Conservation (phyloP, 495 filamentous ascomycete genomes). For the Chaetomidium leptoderma region DNA sequence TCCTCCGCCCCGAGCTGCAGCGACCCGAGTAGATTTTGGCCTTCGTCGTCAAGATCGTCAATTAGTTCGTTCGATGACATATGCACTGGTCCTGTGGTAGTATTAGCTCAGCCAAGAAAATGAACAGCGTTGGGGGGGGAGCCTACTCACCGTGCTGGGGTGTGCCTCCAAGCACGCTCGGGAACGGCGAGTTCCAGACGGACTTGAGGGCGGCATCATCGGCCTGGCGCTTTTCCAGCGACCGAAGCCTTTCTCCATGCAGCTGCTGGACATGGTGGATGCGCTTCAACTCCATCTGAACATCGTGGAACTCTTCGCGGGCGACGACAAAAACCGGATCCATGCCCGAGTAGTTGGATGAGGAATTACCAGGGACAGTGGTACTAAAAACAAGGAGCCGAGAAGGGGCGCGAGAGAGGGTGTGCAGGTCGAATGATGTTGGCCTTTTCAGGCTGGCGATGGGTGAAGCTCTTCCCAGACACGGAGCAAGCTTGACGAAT, state of each 20-base stretch:
- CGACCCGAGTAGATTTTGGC: slow-evolving; percentile 63
- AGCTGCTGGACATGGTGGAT: slow-evolving; percentile 72
- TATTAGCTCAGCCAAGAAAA: slow-evolving; percentile 24
- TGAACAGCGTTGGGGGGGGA: not conserved
- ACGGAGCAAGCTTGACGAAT: not conserved
- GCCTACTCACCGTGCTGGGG: slow-evolving; percentile 68
- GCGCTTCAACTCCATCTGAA: slow-evolving; percentile 83
- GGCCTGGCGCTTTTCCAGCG: slow-evolving; percentile 77
- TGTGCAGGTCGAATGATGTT: not conserved
- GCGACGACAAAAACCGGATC: slow-evolving; percentile 50
- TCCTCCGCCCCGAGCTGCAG: slow-evolving; percentile 76
- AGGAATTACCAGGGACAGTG: not conserved
- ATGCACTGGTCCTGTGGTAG: slow-evolving; percentile 60
- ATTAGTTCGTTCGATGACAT: slow-evolving; percentile 62
- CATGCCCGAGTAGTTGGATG: slow-evolving; percentile 39
- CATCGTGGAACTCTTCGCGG: slow-evolving; percentile 75
- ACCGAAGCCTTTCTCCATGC: slow-evolving; percentile 72
- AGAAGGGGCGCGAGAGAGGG: slow-evolving; percentile 8
- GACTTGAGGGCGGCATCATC: slow-evolving; percentile 77
- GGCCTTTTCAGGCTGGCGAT: not conserved
- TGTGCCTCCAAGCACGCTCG: slow-evolving; percentile 68
- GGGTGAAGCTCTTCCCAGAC: not conserved
- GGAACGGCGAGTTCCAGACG: slow-evolving; percentile 86
- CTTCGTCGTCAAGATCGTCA: slow-evolving; percentile 70
- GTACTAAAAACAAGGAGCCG: not conserved